A percentile compares a stretch with the other conserved stretches of the same genome.
These are phyloP conservation scores for Pseudoperonospora humuli DNA, from an alignment of 352 stramenopile species.

Conservation along the genomic window DNA sequence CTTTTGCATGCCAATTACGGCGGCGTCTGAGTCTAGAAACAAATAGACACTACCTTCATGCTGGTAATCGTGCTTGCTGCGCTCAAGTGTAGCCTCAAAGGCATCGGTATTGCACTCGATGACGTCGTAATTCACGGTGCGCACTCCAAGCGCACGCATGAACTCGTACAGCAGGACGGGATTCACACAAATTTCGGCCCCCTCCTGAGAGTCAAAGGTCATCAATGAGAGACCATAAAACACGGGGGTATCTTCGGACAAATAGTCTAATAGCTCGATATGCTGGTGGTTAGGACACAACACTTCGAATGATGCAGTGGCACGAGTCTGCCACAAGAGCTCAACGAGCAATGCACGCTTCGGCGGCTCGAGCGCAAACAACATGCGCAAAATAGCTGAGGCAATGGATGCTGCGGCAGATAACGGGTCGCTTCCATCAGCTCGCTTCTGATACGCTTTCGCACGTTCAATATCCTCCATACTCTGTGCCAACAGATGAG, in stretches of 20 bases:
- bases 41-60: slow-evolving; percentile 70
- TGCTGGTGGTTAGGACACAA: slow-evolving; percentile 67
- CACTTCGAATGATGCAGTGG: slow-evolving; percentile 75
- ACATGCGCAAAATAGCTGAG: slow-evolving; percentile 29
- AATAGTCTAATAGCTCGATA: slow-evolving; percentile 63
- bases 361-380: slow-evolving; percentile 24
- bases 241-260: slow-evolving; percentile 62
- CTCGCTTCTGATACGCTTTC: slow-evolving; percentile 10
- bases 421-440: slow-evolving; percentile 36
- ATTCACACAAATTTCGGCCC: slow-evolving; percentile 68
- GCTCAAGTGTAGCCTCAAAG: slow-evolving; percentile 28
- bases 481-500: slow-evolving; percentile 47
- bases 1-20: slow-evolving; percentile 81
- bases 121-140: slow-evolving; percentile 55
- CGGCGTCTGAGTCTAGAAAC: slow-evolving; percentile 46
- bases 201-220: slow-evolving; percentile 21
- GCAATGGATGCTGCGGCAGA: slow-evolving; percentile 44
- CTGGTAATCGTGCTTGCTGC: slow-evolving; percentile 47
- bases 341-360: slow-evolving; percentile 53
- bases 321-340: slow-evolving; percentile 66
- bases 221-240: slow-evolving; percentile 73
- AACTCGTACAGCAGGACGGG: slow-evolving; percentile 62
- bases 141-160: slow-evolving; percentile 41
- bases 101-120: slow-evolving; percentile 27
- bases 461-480: slow-evolving; percentile 41